Evolutionary conservation across 2,329 filamentous ascomycete species (phyloP).

Genomic region (Claviceps monticola): DNA sequence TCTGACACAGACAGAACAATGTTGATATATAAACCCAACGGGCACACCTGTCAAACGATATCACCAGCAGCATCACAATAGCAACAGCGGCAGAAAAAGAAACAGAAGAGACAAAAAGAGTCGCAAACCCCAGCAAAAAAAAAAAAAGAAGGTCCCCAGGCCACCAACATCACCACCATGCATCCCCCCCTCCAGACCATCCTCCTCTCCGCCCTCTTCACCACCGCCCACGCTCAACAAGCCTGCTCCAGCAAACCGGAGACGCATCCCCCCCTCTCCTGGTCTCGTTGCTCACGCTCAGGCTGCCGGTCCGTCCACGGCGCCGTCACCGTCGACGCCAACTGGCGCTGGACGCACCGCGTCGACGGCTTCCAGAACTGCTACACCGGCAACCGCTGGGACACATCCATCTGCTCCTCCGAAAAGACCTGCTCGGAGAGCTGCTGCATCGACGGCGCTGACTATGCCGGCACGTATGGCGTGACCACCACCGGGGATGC

Average conservation of each 20-base stretch:
- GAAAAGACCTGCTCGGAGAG: not conserved
- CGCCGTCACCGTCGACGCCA: conserved; percentile 30
- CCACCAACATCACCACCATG: not conserved
- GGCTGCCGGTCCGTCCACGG: conserved; percentile 37
- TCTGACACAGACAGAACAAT: too few species aligned
- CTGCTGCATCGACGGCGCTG: not conserved
- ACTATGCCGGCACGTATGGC: not conserved
- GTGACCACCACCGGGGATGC: not conserved
- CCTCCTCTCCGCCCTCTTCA: not conserved
- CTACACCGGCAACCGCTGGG: not conserved
- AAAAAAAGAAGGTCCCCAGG: not conserved
- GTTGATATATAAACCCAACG: too few species aligned
- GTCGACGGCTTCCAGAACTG: not conserved
- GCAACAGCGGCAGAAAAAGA: too few species aligned
- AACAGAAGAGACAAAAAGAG: not conserved
- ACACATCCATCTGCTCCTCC: not conserved
- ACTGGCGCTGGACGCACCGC: not conserved
- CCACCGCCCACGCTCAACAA: conserved; percentile 29
- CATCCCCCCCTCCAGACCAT: not conserved
- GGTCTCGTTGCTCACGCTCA: conserved; percentile 36
- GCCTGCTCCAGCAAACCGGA: conserved; percentile 34
- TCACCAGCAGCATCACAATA: too few species aligned
- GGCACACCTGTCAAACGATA: too few species aligned
- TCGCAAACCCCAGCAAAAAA: not conserved
- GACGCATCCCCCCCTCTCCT: conserved; percentile 37